Evolutionary conservation across 2,329 filamentous ascomycete genomes (phyloP).

Genomic region (Blastomyces silverae): DNA sequence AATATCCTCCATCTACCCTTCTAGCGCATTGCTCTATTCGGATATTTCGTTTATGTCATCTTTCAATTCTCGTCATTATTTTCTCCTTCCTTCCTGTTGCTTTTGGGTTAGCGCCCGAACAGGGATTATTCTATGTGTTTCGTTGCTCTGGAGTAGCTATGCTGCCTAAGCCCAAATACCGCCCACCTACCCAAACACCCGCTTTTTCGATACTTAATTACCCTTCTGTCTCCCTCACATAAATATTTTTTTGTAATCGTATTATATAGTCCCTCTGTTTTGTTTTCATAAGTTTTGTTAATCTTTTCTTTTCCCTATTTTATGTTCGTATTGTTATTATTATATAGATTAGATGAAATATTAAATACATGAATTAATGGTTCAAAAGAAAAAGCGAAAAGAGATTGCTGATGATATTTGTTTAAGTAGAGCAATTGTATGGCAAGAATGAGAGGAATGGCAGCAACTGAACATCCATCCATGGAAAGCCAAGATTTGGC

Average conservation of each 20-base stretch:
- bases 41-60: background rate
- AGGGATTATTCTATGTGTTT: background rate
- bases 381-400: background rate
- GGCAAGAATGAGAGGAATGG: no score
- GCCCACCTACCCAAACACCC: background rate
- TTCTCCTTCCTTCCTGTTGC: background rate
- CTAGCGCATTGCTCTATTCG: background rate
- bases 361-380: slow-evolving; percentile 7
- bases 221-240: background rate
- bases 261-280: background rate
- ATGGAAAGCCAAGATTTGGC: no score
- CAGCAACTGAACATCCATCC: no score
- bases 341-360: slow-evolving; percentile 3
- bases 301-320: background rate
- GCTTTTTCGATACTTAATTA: background rate
- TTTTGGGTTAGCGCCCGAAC: background rate
- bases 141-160: slow-evolving; percentile 7
- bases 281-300: background rate
- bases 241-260: slow-evolving; percentile 2
- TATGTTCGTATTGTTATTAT: background rate
- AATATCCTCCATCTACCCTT: background rate
- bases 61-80: background rate
- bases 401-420: no score
- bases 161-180: background rate
- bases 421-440: no score